These are phyloP conservation scores for Diutina sp. DNA, from an alignment of 1,139 yeast genomes.

Conservation along the genomic window DNA sequence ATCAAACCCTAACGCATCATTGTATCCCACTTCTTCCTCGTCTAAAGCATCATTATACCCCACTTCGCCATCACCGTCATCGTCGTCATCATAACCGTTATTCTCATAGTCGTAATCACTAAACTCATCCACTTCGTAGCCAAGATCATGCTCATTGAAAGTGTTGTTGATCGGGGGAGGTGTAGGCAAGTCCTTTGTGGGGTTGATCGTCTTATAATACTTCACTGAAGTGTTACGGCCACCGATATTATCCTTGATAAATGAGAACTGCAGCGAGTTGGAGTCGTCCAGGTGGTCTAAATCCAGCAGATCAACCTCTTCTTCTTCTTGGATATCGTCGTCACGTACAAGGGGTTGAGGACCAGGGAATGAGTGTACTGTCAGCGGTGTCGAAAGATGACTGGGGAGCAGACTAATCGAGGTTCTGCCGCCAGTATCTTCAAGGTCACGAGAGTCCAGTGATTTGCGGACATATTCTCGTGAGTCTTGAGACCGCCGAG, in stretches of 20 bases:
- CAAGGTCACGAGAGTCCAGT: too few relatives aligned
- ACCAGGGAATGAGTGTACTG: not conserved
- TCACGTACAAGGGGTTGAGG: not conserved
- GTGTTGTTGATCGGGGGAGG: not conserved
- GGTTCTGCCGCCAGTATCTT: not conserved
- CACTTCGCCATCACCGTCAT: slow-evolving; percentile 21
- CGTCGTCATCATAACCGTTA: slow-evolving; percentile 38
- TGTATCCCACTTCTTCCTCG: slow-evolving; percentile 10
- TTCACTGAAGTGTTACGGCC: slow-evolving; percentile 54
- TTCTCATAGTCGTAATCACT: slow-evolving; percentile 11
- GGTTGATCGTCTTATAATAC: slow-evolving; percentile 34
- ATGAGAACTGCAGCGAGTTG: slow-evolving; percentile 41
- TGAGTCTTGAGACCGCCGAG: too few relatives aligned
- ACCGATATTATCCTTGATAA: slow-evolving; percentile 38
- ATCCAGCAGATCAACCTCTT: slow-evolving; percentile 8
- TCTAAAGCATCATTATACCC: slow-evolving; percentile 34
- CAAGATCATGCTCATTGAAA: not conserved
- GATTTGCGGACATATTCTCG: too few relatives aligned
- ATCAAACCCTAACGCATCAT: not conserved
- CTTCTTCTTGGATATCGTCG: slow-evolving; percentile 2
- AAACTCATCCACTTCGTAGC: slow-evolving; percentile 2
- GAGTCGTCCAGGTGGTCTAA: slow-evolving; percentile 12
- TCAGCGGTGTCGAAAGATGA: not conserved
- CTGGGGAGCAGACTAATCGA: not conserved
- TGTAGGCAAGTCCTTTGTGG: slow-evolving; percentile 1